Evolutionary conservation across 2,329 filamentous ascomycete genomes (phyloP).

Genomic region (Phialophora verrucosa): DNA sequence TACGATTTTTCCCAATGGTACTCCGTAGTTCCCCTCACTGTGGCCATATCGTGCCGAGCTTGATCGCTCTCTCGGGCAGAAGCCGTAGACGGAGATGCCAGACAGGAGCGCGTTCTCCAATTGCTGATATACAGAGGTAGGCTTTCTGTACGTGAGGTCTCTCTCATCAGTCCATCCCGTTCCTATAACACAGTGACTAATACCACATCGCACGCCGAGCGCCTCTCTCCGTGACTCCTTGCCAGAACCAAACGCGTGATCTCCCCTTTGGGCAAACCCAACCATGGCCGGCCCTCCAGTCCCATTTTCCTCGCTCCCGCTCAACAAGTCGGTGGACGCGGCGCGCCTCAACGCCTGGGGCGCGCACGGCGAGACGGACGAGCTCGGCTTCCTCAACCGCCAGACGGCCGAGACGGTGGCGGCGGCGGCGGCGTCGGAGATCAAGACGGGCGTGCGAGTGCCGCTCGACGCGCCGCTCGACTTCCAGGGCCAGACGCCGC

Average conservation of each 20-base stretch:
- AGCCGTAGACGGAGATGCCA: conserved; percentile 4
- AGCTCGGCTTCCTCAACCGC: conserved; percentile 62
- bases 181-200: neutral
- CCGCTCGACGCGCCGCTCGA: conserved; percentile 48
- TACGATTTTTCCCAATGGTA: neutral
- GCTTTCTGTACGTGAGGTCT: neutral
- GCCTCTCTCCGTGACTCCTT: neutral
- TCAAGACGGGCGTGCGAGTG: conserved; percentile 46
- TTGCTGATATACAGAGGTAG: neutral
- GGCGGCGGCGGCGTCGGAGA: conserved; percentile 52
- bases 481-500: conserved; percentile 44
- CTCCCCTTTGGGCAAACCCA: neutral
- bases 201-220: neutral
- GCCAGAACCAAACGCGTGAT: neutral
- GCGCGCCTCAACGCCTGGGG: conserved; percentile 59
- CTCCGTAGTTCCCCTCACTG: conserved; percentile 6
- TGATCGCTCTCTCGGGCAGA: conserved; percentile 1
- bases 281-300: conserved; percentile 38
- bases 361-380: conserved; percentile 58
- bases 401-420: conserved; percentile 56
- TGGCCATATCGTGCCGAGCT: conserved; percentile 10
- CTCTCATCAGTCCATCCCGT: neutral
- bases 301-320: conserved; percentile 50
- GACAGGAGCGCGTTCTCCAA: conserved; percentile 11
- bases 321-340: conserved; percentile 55